These are phyloP conservation scores for Plasmodium knowlesi DNA, from an alignment of 169 alveolate genomes.

Conservation along the genomic window DNA sequence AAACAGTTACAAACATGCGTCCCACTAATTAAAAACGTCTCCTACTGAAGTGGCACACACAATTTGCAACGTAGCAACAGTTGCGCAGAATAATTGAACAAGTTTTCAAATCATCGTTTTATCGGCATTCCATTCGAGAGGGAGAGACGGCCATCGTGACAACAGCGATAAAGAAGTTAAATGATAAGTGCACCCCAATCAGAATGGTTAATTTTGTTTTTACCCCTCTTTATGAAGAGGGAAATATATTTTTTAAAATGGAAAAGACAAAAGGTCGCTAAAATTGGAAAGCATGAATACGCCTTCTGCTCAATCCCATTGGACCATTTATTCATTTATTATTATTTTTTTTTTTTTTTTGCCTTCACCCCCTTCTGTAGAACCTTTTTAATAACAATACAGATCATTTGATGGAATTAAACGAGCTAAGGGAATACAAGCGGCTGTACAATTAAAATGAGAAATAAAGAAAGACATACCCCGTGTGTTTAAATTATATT, in stretches of 20 bases:
- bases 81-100: conserved; percentile 1
- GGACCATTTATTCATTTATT: conserved; percentile 6
- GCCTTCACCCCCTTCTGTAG: conserved; percentile 1
- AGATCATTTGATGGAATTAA: conserved; percentile 30
- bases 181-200: neutral
- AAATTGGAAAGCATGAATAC: neutral
- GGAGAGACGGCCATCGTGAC: neutral
- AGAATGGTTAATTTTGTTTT: conserved; percentile 5
- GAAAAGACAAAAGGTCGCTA: neutral
- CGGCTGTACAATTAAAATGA: conserved; percentile 51
- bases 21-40: neutral
- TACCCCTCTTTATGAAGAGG: neutral
- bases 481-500: neutral
- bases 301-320: neutral
- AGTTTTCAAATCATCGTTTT: neutral
- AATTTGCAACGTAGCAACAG: neutral
- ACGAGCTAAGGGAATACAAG: conserved; percentile 63
- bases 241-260: neutral
- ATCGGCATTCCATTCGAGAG: neutral
- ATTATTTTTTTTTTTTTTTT: neutral
- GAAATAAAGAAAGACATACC: neutral
- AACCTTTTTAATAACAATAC: conserved; percentile 25
- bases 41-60: neutral
- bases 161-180: neutral
- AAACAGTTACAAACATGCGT: neutral